Evolutionary conservation across 106 monocot genomes (phyloP).

Genomic region (Dendrobium catenatum): DNA sequence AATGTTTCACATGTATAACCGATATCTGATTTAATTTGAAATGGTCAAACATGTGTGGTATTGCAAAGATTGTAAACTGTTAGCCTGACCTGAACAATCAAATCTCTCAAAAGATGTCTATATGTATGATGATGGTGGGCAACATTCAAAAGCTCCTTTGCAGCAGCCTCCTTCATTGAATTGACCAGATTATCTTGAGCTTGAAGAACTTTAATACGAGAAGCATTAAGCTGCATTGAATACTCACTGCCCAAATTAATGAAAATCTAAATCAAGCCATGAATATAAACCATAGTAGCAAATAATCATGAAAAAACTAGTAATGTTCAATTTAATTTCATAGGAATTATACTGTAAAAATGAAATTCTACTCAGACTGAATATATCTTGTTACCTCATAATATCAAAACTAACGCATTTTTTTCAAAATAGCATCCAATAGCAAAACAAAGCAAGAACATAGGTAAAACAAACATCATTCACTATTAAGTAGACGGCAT

Average conservation of each 20-base stretch:
- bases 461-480: not conserved
- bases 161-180: slow-evolving; percentile 30
- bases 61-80: not conserved
- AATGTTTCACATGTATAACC: not conserved
- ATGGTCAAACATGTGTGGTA: not conserved
- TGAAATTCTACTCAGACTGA: not conserved
- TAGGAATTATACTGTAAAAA: not conserved
- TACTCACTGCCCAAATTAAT: slow-evolving; percentile 22
- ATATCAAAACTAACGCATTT: not conserved
- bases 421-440: not conserved
- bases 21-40: not conserved
- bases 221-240: slow-evolving; percentile 34
- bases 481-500: not conserved
- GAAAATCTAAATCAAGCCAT: not conserved
- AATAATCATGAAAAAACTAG: slow-evolving; percentile 3
- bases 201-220: slow-evolving; percentile 30
- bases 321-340: not conserved
- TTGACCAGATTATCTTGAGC: slow-evolving; percentile 27
- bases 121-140: slow-evolving; percentile 20
- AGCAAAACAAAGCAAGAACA: not conserved
- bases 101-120: slow-evolving; percentile 16
- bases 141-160: slow-evolving; percentile 22
- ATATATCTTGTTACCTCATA: not conserved
- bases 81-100: slow-evolving; percentile 24
- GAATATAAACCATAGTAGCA: not conserved